Evolutionary conservation across 495 filamentous ascomycete species (phyloP).

Genomic region (Penicillium cosmopolitanum): DNA sequence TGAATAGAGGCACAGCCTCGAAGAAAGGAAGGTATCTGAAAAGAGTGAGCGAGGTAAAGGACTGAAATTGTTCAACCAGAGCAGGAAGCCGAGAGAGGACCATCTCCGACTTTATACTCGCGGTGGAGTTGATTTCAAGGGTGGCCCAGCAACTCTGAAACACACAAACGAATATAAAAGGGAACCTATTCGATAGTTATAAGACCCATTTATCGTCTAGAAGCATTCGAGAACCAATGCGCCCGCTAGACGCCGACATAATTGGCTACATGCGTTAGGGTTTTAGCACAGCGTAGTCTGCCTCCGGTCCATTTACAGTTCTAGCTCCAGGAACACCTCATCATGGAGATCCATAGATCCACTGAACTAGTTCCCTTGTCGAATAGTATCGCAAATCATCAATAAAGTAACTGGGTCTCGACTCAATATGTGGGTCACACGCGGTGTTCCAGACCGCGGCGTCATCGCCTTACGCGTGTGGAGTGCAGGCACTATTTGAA

Average conservation of each 20-base stretch:
- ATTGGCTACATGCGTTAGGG: constrained; percentile 7
- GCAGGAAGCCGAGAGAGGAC: background rate
- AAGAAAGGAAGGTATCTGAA: constrained; percentile 7
- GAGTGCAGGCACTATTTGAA: constrained; percentile 1
- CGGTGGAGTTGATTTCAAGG: constrained; percentile 6
- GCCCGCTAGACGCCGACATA: background rate
- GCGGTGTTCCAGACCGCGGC: constrained; percentile 11
- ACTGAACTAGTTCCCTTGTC: background rate
- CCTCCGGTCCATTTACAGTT: background rate
- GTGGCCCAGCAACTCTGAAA: constrained; percentile 5
- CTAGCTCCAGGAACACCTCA: constrained; percentile 11
- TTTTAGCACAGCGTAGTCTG: background rate
- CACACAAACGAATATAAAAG: constrained; percentile 1
- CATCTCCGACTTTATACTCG: constrained; percentile 10
- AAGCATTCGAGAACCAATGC: constrained; percentile 7
- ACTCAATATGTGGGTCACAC: constrained; percentile 2
- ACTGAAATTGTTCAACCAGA: background rate
- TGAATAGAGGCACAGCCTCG: constrained; percentile 25
- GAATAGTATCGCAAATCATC: background rate
- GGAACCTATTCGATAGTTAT: background rate
- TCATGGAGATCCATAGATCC: background rate
- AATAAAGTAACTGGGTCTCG: background rate
- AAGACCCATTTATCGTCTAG: constrained; percentile 4
- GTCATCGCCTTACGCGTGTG: constrained; percentile 16
- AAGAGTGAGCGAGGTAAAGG: background rate